These are phyloP conservation scores for Cystobasidium tubakii DNA, from an alignment of 768 basidiomycete species.

Conservation along the genomic window DNA sequence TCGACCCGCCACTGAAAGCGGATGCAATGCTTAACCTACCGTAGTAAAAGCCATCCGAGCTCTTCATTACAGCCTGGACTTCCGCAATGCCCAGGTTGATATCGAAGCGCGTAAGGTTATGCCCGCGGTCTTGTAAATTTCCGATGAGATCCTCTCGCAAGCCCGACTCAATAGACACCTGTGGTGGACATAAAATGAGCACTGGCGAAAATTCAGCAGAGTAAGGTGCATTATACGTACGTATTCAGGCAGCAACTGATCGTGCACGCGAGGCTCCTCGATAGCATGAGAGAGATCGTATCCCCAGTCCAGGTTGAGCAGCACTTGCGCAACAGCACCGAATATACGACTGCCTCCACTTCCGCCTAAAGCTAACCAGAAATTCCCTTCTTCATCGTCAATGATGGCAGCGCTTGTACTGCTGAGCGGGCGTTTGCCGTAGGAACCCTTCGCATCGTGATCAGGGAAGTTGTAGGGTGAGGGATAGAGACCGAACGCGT, in stretches of 20 bases:
- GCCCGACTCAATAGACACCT: conserved; percentile 60
- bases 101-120: conserved; percentile 54
- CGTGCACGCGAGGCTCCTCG: conserved; percentile 76
- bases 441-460: conserved; percentile 39
- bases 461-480: conserved; percentile 63
- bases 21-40: conserved; percentile 13
- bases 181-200: background rate
- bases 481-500: conserved; percentile 73
- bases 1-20: no score
- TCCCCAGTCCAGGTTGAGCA: conserved; percentile 69
- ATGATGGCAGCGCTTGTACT: conserved; percentile 76
- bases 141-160: conserved; percentile 60
- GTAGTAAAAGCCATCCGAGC: conserved; percentile 26
- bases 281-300: conserved; percentile 71
- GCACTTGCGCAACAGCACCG: conserved; percentile 66
- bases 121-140: conserved; percentile 60
- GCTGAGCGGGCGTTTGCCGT: conserved; percentile 82
- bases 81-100: conserved; percentile 65
- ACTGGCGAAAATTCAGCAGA: no score
- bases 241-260: conserved; percentile 68
- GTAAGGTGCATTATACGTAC: conserved; percentile 20
- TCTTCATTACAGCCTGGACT: conserved; percentile 49
- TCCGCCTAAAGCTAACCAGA: conserved; percentile 71
- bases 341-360: conserved; percentile 86
- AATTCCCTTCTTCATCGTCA: conserved; percentile 66